Evolutionary conservation across 148 eudicot genomes (phyloP).

Genomic region (Simmondsia chinensis): DNA sequence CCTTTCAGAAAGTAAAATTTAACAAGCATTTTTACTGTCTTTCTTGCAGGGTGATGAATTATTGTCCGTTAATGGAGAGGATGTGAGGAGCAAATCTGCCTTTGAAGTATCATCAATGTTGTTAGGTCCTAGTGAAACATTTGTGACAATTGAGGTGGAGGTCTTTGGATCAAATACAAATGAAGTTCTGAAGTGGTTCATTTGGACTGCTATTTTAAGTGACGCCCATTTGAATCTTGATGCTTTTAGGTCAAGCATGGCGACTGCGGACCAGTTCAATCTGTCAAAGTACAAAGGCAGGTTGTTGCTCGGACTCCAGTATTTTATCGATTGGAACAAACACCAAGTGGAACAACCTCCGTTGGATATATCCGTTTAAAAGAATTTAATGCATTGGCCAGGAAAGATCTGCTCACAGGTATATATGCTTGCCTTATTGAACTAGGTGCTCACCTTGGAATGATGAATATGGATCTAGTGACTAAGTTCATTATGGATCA

Average conservation of each 20-base stretch:
- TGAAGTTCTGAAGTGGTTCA: background rate
- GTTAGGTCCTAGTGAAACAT: constrained; percentile 91
- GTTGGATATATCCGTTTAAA: constrained; percentile 90
- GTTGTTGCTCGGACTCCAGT: constrained; percentile 82
- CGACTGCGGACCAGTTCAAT: constrained; percentile 73
- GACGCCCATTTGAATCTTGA: constrained; percentile 2
- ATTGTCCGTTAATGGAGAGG: constrained; percentile 71
- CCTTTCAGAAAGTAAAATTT: background rate
- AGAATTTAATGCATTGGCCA: constrained; percentile 96
- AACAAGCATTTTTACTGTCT: background rate
- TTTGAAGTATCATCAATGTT: constrained; percentile 84
- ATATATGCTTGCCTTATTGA: constrained; percentile 1
- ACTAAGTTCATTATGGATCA: too few relatives aligned
- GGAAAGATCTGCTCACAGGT: constrained; percentile 92
- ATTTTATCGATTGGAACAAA: constrained; percentile 68
- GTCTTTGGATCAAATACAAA: too few relatives aligned
- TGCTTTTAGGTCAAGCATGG: constrained; percentile 75
- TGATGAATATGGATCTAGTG: too few relatives aligned
- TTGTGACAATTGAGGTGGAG: constrained; percentile 66
- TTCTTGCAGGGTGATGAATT: constrained; percentile 75
- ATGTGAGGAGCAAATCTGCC: constrained; percentile 78
- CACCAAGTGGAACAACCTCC: constrained; percentile 39
- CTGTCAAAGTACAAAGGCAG: constrained; percentile 73
- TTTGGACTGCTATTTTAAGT: background rate
- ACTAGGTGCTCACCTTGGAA: background rate